Evolutionary conservation across 345 rosid species (phyloP).

Genomic region (Angophora floribunda): DNA sequence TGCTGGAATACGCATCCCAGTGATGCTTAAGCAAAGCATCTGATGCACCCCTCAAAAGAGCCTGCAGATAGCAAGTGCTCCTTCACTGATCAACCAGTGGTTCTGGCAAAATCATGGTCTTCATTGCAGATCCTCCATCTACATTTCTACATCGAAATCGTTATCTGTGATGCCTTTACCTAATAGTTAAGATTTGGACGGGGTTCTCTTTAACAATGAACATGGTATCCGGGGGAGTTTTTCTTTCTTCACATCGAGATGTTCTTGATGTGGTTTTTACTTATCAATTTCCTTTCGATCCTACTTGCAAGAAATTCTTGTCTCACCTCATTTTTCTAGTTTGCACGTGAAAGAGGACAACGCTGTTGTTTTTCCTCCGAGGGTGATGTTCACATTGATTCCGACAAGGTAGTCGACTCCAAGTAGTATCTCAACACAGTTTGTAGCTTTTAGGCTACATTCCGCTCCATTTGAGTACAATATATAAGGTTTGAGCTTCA

Average conservation of each 20-base stretch:
- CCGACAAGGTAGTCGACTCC: background rate
- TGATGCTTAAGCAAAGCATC: background rate
- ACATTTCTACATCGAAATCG: background rate
- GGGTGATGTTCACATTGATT: background rate
- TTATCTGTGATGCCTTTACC: background rate
- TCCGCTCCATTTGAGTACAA: background rate
- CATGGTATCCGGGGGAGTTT: background rate
- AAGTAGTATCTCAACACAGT: background rate
- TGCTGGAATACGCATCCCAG: background rate
- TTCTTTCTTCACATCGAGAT: background rate
- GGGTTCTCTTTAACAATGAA: background rate
- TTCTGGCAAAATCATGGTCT: background rate
- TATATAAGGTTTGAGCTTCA: background rate
- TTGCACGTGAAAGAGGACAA: background rate
- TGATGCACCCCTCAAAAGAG: background rate
- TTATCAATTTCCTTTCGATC: background rate
- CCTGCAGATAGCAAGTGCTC: background rate
- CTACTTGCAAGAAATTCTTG: background rate
- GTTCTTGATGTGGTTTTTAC: background rate
- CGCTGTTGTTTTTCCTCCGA: background rate
- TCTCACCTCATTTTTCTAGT: background rate
- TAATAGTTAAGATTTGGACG: background rate
- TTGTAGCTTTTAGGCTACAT: background rate
- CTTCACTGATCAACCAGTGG: background rate
- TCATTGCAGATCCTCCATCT: background rate